Conservation (phyloP, 495 filamentous ascomycete genomes). For the Xylaria castorea region DNA sequence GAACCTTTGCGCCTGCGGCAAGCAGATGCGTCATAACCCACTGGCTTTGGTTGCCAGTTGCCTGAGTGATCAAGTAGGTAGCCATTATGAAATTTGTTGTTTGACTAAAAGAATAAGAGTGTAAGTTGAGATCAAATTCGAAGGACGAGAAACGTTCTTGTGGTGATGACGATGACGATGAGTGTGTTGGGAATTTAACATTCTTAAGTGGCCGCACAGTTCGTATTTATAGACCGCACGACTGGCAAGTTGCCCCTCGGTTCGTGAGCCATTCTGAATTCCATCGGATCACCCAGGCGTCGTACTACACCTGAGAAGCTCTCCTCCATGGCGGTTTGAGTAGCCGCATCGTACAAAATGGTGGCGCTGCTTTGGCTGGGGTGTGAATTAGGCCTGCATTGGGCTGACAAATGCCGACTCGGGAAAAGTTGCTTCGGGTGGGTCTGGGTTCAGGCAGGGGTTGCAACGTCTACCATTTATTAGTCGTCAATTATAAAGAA, state of each 20-base stretch:
- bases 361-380: not conserved
- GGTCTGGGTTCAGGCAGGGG: constrained; percentile 5
- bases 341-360: not conserved
- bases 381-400: not conserved
- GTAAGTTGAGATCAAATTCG: not conserved
- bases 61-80: constrained; percentile 51
- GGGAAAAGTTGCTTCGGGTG: constrained; percentile 33
- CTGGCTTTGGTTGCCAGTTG: constrained; percentile 57
- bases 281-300: not conserved
- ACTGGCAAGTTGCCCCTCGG: not conserved
- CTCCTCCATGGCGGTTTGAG: not conserved
- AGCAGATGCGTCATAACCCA: constrained; percentile 48
- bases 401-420: constrained; percentile 24
- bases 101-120: not conserved
- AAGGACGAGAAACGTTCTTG: not conserved
- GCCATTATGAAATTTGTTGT: constrained; percentile 38
- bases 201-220: not conserved
- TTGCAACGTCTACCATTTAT: constrained; percentile 3
- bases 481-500: not conserved
- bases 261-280: not conserved
- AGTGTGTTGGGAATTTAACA: not conserved
- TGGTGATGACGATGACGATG: not conserved
- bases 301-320: not conserved
- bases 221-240: constrained; percentile 15
- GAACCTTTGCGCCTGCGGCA: constrained; percentile 42